Conservation (phyloP, 306 rosid species). For the Cucurbita ficifolia region DNA sequence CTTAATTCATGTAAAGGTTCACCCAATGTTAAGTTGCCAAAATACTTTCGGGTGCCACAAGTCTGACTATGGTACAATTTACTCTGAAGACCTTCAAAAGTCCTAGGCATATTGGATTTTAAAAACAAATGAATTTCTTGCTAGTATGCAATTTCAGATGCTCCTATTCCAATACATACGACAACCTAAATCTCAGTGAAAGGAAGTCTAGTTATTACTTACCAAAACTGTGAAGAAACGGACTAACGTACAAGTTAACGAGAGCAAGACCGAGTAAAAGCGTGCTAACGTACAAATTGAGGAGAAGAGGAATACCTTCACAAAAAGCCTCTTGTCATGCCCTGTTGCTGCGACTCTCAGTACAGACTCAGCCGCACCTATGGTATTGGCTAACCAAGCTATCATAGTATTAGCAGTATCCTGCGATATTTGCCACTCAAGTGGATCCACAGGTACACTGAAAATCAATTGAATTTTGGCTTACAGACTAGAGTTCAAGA, state of each 20-base stretch:
- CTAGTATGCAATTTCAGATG: neutral
- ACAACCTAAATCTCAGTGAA: neutral
- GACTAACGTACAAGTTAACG: neutral
- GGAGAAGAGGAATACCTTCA: constrained; percentile 31
- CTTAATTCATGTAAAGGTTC: neutral
- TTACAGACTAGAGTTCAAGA: neutral
- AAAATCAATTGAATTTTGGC: neutral
- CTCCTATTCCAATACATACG: neutral
- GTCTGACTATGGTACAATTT: neutral
- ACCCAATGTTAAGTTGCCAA: neutral
- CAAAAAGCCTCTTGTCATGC: constrained; percentile 82
- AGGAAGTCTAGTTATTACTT: neutral
- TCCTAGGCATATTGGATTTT: neutral
- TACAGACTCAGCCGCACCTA: constrained; percentile 90
- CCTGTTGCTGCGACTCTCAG: constrained; percentile 94
- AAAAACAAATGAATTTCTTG: neutral
- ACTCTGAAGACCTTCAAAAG: neutral
- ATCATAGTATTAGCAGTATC: constrained; percentile 64
- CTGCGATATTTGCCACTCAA: constrained; percentile 94
- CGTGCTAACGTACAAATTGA: neutral
- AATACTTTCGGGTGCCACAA: neutral
- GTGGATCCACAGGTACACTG: constrained; percentile 93
- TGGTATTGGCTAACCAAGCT: constrained; percentile 70
- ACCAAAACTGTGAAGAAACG: neutral
- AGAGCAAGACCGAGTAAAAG: neutral